Evolutionary conservation across 805 yeast genomes (phyloP).

Genomic region (Sugiyamaella marilandica): DNA sequence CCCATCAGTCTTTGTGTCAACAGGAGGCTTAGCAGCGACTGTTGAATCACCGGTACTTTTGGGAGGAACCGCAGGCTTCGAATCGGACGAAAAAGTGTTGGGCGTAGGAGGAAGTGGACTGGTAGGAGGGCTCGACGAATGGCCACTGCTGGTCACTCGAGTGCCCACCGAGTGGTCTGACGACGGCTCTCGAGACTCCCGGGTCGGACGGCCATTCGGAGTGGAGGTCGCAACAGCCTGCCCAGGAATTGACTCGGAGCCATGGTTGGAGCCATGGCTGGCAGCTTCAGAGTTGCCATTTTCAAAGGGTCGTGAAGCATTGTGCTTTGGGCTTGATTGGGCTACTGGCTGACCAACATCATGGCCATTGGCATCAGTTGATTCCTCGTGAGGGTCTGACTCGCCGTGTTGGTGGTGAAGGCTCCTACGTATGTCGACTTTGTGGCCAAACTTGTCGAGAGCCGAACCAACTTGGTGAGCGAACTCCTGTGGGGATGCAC

Average conservation of each 20-base stretch:
- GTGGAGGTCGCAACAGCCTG: not conserved
- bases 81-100: not conserved
- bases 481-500: constrained; percentile 5
- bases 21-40: not conserved
- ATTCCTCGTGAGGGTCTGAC: not conserved
- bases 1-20: not conserved
- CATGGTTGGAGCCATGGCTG: not conserved
- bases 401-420: not conserved
- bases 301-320: not conserved
- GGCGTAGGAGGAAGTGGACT: not conserved
- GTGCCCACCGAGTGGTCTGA: not conserved
- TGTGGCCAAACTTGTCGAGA: constrained; percentile 2
- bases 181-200: not conserved
- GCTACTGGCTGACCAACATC: not conserved
- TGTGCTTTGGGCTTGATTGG: not conserved
- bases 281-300: not conserved
- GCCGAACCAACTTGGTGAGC: not conserved
- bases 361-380: not conserved
- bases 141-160: not conserved
- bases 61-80: not conserved
- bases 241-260: not conserved
- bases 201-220: not conserved
- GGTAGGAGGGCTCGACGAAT: not conserved
- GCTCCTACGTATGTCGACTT: constrained; percentile 1
- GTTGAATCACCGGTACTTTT: not conserved